Base-by-base conservation (phyloP, 495 filamentous ascomycete genomes). In the Penicillium simplicissimum region DNA sequence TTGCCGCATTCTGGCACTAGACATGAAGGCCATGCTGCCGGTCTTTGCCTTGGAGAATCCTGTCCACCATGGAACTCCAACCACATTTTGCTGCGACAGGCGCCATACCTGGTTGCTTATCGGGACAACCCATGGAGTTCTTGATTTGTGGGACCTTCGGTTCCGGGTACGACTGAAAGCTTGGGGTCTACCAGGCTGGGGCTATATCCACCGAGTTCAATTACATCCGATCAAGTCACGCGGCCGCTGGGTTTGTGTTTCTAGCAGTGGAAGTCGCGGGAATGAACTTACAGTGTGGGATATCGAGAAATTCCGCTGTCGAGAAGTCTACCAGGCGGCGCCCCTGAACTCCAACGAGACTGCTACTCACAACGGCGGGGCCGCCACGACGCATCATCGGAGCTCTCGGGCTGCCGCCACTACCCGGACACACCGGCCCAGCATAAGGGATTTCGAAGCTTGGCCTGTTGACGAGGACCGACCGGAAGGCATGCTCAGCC, bases 141-240 rank as follows among this genome's bases (percentile, higher is more conserved):
- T 99, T 8, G 90, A 96, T 66, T 81, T 99, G 17, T 99, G 96
- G 95, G 96, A 99, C 71, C 84, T 99, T 15, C 89, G 96, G 15
- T 99, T 98, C 77, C 89, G 85, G 55, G 82, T 97, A 52, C 87
- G 92, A 15, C 74, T 97, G 33, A 93, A 90, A 73, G 90, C 87
- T 7, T 98, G 93, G 94, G 92, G 90, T 21, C 83, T 99, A 9
- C 87, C 91, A 2, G 90, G 90, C 33, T 89, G 88, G 66, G 84
- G 88, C 8, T 81, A 90, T 25, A 96, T 99, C 61, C 90, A 96
- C 60, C 84, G 91, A 9, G 77, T 98, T 4, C 76, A 85, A 54
- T 75, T 95, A 2, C 91, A 96, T 64, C 92, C 93, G 0, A 81
- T 84, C 28, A 90, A 90, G 68, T 88, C 88, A 4, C 82, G 88